Evolutionary conservation across 2,329 filamentous ascomycete genomes (phyloP), one percentile per base, ranked within the genome.

Genomic region (Nemania abortiva): DNA sequence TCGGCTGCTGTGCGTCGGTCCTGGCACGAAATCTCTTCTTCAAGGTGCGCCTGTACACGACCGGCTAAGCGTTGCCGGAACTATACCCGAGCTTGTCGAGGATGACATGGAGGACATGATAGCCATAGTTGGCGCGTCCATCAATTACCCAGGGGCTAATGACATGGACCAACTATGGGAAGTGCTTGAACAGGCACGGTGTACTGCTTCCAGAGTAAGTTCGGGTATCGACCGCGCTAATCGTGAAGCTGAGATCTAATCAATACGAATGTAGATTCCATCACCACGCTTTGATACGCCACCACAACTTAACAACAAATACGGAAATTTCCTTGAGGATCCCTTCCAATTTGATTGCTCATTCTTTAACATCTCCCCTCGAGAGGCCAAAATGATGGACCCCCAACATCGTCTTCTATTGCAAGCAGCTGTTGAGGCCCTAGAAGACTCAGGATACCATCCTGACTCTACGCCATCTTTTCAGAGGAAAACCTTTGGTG

Each of bases 391-490:
- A 29, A 73, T 66, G 2, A 74, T 73, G 68, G 73, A 75, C 27
- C 73, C 73, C 1, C 71, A 73, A 31, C 73, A 74, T 15, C 70
- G 73, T n/a, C 59, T 74, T 24, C 56, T 73, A 3, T 66, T 75
- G 1, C 70, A 69, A 34, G 64, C 65, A 9, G 61, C 73, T 11
- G 62, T 66, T 11, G 66, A 73, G 22, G 71, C 73, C 0, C 29
- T 79, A 3, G 69, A 76, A 53, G 61, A 71, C 45, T 63, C 73
- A 0, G 75, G 78, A 1, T 79, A 79, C 45, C 72, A 72, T 58
- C 70, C 73, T 7, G 70, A 75, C 37, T 57, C 72, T 13, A 75
- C 74, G 0, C 61, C 63, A 15, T 58, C 69, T 3, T 72, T 69
- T 18, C 72, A 73, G 27, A 65, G 71, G 5, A 72, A 77, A 37